A percentile compares a stretch with the other conserved stretches of the same genome.
phyloP scores from a whole-genome alignment of 306 rosid species.

The Cucurbita maxima region DNA sequence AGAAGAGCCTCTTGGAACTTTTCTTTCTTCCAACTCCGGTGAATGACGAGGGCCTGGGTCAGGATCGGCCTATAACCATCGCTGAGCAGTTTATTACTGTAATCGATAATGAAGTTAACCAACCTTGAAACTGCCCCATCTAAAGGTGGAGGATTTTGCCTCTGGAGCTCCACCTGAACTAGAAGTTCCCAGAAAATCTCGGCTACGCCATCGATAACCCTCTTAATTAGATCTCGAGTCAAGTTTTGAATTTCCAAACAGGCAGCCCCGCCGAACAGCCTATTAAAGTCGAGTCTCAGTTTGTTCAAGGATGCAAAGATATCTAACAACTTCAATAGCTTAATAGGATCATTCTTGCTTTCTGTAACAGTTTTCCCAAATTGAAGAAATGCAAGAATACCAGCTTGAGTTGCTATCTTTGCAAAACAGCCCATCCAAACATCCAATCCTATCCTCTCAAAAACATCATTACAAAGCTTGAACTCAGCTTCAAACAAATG shows the following conservation, averaged over 20 bases:
- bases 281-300: slow-evolving; percentile 81
- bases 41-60: slow-evolving; percentile 78
- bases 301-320: slow-evolving; percentile 87
- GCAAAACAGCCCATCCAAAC: slow-evolving; percentile 97
- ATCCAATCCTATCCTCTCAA: slow-evolving; percentile 74
- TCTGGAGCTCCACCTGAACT: slow-evolving; percentile 75
- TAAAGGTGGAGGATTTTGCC: slow-evolving; percentile 66
- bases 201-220: slow-evolving; percentile 81
- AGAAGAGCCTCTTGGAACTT: slow-evolving; percentile 80
- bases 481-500: slow-evolving; percentile 94
- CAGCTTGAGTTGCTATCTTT: slow-evolving; percentile 90
- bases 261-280: slow-evolving; percentile 82
- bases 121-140: slow-evolving; percentile 73
- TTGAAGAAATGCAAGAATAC: slow-evolving; percentile 88
- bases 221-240: slow-evolving; percentile 93
- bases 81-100: slow-evolving; percentile 80
- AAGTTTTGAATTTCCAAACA: slow-evolving; percentile 80
- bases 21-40: slow-evolving; percentile 86
- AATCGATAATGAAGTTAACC: slow-evolving; percentile 73
- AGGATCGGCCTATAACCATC: slow-evolving; percentile 79
- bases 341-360: slow-evolving; percentile 92
- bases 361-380: slow-evolving; percentile 90
- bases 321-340: slow-evolving; percentile 80
- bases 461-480: slow-evolving; percentile 90
- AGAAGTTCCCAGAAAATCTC: slow-evolving; percentile 92